Evolutionary conservation across 768 basidiomycete genomes (phyloP).

Genomic region (Hypholoma sublateritium): DNA sequence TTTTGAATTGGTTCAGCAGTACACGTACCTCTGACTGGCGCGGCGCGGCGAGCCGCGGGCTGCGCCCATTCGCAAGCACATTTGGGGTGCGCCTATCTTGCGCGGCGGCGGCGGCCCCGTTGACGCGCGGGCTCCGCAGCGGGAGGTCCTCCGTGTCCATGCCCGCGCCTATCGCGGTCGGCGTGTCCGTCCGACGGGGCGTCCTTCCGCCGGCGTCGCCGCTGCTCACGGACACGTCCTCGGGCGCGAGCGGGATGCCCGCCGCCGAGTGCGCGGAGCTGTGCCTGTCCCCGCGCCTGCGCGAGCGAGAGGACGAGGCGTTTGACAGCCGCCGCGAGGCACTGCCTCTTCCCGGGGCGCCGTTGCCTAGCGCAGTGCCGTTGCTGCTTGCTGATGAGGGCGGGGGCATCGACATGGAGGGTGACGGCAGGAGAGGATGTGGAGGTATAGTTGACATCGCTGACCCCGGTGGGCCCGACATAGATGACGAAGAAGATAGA

Average conservation of each 20-base stretch:
- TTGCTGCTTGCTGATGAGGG: not conserved
- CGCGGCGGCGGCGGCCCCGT: not conserved
- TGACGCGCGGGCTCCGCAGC: constrained; percentile 3
- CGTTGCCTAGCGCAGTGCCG: not conserved
- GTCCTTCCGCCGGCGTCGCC: not conserved
- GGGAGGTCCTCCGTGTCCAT: constrained; percentile 1
- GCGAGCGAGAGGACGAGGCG: constrained; percentile 4
- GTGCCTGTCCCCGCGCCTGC: constrained; percentile 1
- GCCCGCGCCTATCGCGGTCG: not conserved
- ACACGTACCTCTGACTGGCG: constrained; percentile 3
- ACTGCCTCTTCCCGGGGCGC: not conserved
- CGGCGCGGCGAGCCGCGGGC: not conserved
- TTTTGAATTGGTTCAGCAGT: not conserved
- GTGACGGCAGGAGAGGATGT: not conserved
- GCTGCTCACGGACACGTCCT: not conserved
- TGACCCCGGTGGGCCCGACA: not conserved
- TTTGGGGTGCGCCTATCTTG: not conserved
- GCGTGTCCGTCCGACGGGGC: not conserved
- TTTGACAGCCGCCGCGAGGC: constrained; percentile 4
- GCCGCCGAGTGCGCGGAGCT: not conserved
- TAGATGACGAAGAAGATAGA: not conserved
- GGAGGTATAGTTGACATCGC: not conserved
- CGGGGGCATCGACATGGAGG: constrained; percentile 4
- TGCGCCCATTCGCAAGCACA: not conserved
- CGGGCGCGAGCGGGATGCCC: constrained; percentile 2